Base-by-base conservation (phyloP, 768 basidiomycete genomes). In the Rhodotorula kratochvilovae region DNA sequence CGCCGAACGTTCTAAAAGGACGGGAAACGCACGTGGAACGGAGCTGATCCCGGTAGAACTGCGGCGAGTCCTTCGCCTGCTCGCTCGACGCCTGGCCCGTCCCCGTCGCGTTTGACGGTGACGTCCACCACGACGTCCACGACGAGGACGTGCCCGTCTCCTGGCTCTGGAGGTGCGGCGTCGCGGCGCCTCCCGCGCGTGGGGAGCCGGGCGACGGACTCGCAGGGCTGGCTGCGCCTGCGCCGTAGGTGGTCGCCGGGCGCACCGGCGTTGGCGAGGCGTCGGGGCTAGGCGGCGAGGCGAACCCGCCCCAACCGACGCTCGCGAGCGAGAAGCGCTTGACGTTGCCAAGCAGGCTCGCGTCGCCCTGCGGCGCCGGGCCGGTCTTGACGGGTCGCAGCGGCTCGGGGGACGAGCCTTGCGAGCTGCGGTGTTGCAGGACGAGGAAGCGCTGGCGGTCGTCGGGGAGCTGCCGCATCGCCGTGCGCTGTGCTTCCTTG, bases 371-470 rank as follows among this genome's bases (percentile, higher is more conserved):
- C 11, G 53, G 25, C 2, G 39, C 33, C 0, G 72, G 68, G 0
- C 76, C 76, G 6, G 74, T 73, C 46, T 61, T 63, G 16, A 36
- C 35, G 13, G 66, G 59, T 31, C 72, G 68, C 0, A 71, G 63
- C 8, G 66, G 75, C 23, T 59, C 56, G 1, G 42, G 45, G 8
- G 61, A 16, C 10, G 21, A 5, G 39, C 33, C 13, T 16, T 53
- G 61, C 33, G 63, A 36, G 89, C n/a, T 88, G 89, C 89, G 87
- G 42, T 84, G 83, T 35, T 91, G 81, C 2, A 60, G 8, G 36
- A 79, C 42, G 29, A 93, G 80, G 66, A 87, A 87, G 58, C 83
- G 84, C 81, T 90, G 90, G 77, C 88, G 86, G 63, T 87, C 85
- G 5, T 79, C 66, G 0, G 89, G 80, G 16, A 93, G 80, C 8